phyloP scores from a whole-genome alignment of 1,139 yeast genomes.

The Ashbya aceris region DNA sequence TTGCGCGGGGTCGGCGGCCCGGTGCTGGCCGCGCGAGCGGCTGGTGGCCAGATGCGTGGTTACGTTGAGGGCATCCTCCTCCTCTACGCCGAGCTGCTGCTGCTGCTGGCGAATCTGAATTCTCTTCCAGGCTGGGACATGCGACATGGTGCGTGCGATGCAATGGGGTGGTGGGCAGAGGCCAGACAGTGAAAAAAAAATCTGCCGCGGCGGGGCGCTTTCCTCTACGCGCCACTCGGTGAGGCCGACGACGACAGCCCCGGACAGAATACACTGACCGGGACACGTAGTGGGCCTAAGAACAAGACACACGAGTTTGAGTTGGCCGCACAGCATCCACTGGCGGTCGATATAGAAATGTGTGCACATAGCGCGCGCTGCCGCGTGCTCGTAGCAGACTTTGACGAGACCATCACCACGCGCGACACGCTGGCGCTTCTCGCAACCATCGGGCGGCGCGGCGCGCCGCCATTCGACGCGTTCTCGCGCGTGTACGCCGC shows the following conservation, averaged over 20 bases:
- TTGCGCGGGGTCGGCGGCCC: constrained; percentile 17
- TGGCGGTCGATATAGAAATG: constrained; percentile 24
- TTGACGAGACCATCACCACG: constrained; percentile 28
- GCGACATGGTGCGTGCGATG: constrained; percentile 18
- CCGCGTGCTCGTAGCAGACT: constrained; percentile 23
- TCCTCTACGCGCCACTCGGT: too few species aligned
- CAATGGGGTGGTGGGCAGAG: constrained; percentile 1
- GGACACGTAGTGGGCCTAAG: too few species aligned
- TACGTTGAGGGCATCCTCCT: constrained; percentile 32
- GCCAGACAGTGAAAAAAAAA: background rate
- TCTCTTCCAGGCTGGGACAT: constrained; percentile 85
- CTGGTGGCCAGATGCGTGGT: constrained; percentile 38
- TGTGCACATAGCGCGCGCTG: constrained; percentile 16
- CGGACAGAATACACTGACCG: too few species aligned
- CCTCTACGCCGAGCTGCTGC: constrained; percentile 6
- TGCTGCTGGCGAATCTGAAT: constrained; percentile 47
- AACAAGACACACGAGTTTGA: constrained; percentile 21
- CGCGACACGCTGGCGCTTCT: constrained; percentile 20
- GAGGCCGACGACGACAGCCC: too few species aligned
- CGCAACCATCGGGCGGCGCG: constrained; percentile 19
- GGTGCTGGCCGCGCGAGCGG: constrained; percentile 9
- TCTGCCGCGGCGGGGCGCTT: too few species aligned
- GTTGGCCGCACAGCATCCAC: constrained; percentile 15
- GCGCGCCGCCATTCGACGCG: constrained; percentile 8
- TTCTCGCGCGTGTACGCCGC: constrained; percentile 19